phyloP scores from a whole-genome alignment of 306 rosid species.

The Castanopsis chinensis region DNA sequence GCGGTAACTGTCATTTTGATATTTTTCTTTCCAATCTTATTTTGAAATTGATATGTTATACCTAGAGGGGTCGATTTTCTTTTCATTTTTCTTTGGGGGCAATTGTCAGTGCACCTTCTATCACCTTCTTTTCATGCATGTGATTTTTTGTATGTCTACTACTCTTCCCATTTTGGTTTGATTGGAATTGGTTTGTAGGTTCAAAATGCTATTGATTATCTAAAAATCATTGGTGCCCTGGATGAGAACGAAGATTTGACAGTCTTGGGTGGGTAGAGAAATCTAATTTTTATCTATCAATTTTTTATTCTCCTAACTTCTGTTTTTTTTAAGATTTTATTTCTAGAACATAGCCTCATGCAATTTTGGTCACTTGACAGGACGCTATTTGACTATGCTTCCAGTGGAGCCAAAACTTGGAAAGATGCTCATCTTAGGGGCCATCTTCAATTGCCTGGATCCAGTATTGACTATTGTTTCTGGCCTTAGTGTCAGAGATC shows the following conservation, averaged over 20 bases:
- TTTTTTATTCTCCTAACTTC: conserved; percentile 13
- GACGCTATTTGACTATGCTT: conserved; percentile 73
- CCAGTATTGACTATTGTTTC: conserved; percentile 87
- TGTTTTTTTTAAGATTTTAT: conserved; percentile 4
- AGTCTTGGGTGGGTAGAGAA: conserved; percentile 55
- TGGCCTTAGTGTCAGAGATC: conserved; percentile 97
- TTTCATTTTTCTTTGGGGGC: background rate
- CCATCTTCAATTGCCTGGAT: conserved; percentile 87
- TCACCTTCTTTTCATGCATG: background rate
- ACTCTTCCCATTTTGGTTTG: conserved; percentile 12
- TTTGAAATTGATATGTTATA: conserved; percentile 17
- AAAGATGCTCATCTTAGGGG: conserved; percentile 86
- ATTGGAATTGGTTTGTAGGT: conserved; percentile 51
- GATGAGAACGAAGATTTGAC: conserved; percentile 87
- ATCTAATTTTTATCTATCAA: conserved; percentile 1
- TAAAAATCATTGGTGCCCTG: conserved; percentile 81
- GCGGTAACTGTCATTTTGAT: conserved; percentile 56
- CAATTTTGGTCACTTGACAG: conserved; percentile 49
- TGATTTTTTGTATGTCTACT: conserved; percentile 23
- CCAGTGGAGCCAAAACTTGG: conserved; percentile 99
- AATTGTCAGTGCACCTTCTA: background rate
- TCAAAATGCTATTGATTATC: conserved; percentile 89
- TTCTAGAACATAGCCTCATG: conserved; percentile 14
- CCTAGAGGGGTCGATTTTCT: background rate
- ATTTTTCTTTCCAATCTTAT: conserved; percentile 10